Conservation (phyloP, 192 early-diverging fungal species). For the Mortierella claussenii region DNA sequence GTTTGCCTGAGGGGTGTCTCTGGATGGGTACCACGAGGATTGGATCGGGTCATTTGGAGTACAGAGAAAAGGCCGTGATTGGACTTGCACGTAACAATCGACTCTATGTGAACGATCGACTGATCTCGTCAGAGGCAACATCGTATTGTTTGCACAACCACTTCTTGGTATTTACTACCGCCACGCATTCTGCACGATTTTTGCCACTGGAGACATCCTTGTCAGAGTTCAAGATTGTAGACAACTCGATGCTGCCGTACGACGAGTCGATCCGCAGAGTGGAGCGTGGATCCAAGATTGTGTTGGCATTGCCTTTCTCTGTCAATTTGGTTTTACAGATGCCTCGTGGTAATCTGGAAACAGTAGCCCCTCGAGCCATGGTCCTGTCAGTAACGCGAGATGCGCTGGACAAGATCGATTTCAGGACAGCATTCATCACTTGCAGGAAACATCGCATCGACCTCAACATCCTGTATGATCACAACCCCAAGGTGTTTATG, state of each 20-base stretch:
- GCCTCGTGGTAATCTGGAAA: conserved; percentile 98
- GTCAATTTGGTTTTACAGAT: conserved; percentile 86
- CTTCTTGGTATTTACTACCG: conserved; percentile 88
- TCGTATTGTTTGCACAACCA: conserved; percentile 88
- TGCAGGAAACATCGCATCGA: conserved; percentile 95
- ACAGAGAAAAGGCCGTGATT: conserved; percentile 64
- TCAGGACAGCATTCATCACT: conserved; percentile 78
- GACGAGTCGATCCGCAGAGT: conserved; percentile 80
- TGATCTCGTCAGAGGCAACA: conserved; percentile 82
- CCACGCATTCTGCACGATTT: conserved; percentile 82
- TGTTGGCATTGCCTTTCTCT: conserved; percentile 76
- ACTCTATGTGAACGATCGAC: conserved; percentile 78
- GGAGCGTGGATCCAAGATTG: conserved; percentile 93
- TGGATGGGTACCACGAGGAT: conserved; percentile 51
- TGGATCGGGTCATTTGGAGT: conserved; percentile 47
- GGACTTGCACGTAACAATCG: conserved; percentile 83
- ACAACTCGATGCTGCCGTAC: conserved; percentile 59
- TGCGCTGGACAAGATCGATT: conserved; percentile 72
- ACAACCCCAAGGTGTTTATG: conserved; percentile 75
- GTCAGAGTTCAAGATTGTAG: conserved; percentile 56
- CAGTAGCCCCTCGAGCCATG: conserved; percentile 89
- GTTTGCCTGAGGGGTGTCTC: conserved; percentile 53
- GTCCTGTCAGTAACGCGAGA: conserved; percentile 79
- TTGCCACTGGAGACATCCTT: conserved; percentile 57
- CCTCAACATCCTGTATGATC: conserved; percentile 91